Percentiles rank a stretch among this genome's conserved stretches.
Conservation (phyloP, 2,329 filamentous ascomycete genomes). For the Metarhizium guizhouense region DNA sequence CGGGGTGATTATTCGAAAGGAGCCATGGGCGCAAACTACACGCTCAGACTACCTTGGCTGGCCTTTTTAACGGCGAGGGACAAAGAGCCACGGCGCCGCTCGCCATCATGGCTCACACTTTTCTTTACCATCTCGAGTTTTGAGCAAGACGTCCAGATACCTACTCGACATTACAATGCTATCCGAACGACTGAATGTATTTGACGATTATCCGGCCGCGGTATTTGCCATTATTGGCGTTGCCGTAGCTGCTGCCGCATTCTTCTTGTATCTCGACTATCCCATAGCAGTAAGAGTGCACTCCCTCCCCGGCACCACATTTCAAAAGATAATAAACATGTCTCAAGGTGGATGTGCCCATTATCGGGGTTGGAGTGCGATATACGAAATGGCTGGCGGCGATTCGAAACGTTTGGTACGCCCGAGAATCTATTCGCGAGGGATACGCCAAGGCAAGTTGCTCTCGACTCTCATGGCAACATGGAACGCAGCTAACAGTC, state of each 20-base stretch:
- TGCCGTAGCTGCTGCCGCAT: not conserved
- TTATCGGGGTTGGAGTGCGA: constrained; percentile 5
- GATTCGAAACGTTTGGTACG: constrained; percentile 6
- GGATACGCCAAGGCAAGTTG: constrained; percentile 7
- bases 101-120: not conserved
- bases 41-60: not conserved
- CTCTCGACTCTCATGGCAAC: not conserved
- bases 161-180: not conserved
- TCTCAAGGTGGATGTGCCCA: constrained; percentile 8
- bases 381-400: constrained; percentile 10
- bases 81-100: not conserved
- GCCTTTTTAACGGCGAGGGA: not conserved
- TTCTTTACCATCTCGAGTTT: not conserved
- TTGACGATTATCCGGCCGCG: not conserved
- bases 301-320: not conserved
- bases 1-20: not conserved
- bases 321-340: not conserved
- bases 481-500: not conserved
- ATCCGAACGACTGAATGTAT: not conserved
- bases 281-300: constrained; percentile 1
- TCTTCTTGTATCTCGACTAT: constrained; percentile 5
- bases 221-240: not conserved
- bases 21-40: not conserved
- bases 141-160: not conserved
- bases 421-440: constrained; percentile 7